Evolutionary conservation across 2,329 filamentous ascomycete species (phyloP).

Genomic region (Passalora sequoiae): DNA sequence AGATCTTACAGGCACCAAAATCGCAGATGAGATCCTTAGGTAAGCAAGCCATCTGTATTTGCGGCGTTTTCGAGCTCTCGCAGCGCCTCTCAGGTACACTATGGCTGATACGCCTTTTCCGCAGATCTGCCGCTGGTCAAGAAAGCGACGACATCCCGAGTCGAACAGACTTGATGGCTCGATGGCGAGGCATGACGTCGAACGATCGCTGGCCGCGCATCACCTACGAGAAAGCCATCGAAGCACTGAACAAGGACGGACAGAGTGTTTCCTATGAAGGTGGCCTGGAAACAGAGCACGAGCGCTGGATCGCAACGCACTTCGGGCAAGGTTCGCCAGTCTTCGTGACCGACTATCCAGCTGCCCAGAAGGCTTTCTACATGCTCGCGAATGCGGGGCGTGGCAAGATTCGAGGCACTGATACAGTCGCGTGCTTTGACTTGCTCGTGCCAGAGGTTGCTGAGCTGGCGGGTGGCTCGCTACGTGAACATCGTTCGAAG

Average conservation of each 20-base stretch:
- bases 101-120: slow-evolving; percentile 28
- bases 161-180: slow-evolving; percentile 52
- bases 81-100: too few relatives aligned
- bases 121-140: slow-evolving; percentile 35
- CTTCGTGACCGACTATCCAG: slow-evolving; percentile 93
- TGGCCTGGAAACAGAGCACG: slow-evolving; percentile 85
- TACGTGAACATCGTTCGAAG: slow-evolving; percentile 74
- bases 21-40: slow-evolving; percentile 55
- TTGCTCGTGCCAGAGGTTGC: slow-evolving; percentile 79
- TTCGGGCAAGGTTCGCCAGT: slow-evolving; percentile 64
- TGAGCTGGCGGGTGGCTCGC: slow-evolving; percentile 81
- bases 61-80: too few relatives aligned
- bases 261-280: slow-evolving; percentile 54
- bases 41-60: too few relatives aligned
- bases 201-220: slow-evolving; percentile 74
- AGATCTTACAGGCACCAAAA: slow-evolving; percentile 45
- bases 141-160: slow-evolving; percentile 32
- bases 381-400: slow-evolving; percentile 55
- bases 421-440: slow-evolving; percentile 87
- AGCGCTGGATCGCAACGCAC: slow-evolving; percentile 72
- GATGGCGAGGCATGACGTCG: slow-evolving; percentile 66
- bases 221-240: slow-evolving; percentile 74
- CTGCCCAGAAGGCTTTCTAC: slow-evolving; percentile 85
- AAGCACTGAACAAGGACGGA: slow-evolving; percentile 54
- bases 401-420: slow-evolving; percentile 12